Conservation (phyloP, 2,329 filamentous ascomycete genomes). For the Penicillium psychrosexuale region DNA sequence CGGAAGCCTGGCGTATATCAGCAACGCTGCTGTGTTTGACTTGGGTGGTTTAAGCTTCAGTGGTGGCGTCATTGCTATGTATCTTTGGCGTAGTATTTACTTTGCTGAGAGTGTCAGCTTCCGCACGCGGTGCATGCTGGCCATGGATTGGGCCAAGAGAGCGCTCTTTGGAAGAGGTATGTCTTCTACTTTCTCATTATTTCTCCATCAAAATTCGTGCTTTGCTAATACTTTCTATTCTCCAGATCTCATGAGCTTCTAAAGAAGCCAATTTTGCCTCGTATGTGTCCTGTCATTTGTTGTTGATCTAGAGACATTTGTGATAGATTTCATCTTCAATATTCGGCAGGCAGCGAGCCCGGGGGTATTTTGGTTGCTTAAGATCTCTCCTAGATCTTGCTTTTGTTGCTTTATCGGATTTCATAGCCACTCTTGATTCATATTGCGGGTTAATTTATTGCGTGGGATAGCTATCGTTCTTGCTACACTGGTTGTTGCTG, state of each 20-base stretch:
- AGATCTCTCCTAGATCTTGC: not conserved
- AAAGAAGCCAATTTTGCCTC: constrained; percentile 9
- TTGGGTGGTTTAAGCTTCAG: constrained; percentile 73
- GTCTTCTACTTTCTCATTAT: constrained; percentile 30
- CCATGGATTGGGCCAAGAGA: constrained; percentile 99
- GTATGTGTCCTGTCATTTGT: not conserved
- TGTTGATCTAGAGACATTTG: not conserved
- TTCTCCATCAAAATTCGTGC: not conserved
- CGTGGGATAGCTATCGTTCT: not conserved
- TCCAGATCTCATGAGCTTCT: constrained; percentile 55
- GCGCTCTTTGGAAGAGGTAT: constrained; percentile 91
- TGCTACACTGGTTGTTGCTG: not conserved
- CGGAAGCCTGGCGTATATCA: constrained; percentile 88
- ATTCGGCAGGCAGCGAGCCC: not conserved
- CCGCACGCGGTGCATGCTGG: constrained; percentile 79
- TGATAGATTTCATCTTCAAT: not conserved
- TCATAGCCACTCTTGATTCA: constrained; percentile 1
- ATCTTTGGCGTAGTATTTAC: constrained; percentile 93
- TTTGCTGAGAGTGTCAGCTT: constrained; percentile 97
- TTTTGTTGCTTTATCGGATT: not conserved
- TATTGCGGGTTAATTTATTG: not conserved
- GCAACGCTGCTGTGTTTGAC: constrained; percentile 95
- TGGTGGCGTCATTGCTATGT: constrained; percentile 87
- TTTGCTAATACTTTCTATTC: constrained; percentile 5
- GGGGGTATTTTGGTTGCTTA: not conserved